phyloP scores from a whole-genome alignment of 2,329 filamentous ascomycete species.

The Grosmannia huntii region DNA sequence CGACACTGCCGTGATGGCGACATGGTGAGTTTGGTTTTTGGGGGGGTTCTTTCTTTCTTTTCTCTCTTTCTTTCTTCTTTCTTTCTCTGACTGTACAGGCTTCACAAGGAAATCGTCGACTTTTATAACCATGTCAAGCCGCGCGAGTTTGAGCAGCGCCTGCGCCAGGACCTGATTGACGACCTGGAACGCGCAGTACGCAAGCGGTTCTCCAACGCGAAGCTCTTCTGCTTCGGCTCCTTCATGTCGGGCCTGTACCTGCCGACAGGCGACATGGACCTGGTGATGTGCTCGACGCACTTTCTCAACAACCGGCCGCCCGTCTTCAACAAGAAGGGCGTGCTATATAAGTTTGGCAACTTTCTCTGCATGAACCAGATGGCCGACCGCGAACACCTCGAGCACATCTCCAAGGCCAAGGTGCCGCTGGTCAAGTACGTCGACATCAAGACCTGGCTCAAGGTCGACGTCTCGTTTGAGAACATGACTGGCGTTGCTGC shows the following conservation, averaged over 20 bases:
- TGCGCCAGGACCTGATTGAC: conserved; percentile 60
- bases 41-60: neutral
- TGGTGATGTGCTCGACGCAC: conserved; percentile 58
- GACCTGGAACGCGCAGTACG: conserved; percentile 51
- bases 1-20: conserved; percentile 36
- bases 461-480: conserved; percentile 90
- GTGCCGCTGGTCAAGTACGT: conserved; percentile 90
- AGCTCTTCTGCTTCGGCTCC: conserved; percentile 75
- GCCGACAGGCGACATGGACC: conserved; percentile 78
- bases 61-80: neutral
- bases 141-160: conserved; percentile 58
- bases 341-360: conserved; percentile 48
- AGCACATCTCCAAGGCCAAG: conserved; percentile 61
- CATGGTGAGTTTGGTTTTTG: conserved; percentile 34
- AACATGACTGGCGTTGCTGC: conserved; percentile 72
- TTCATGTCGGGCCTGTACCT: conserved; percentile 70
- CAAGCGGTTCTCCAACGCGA: conserved; percentile 43
- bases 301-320: conserved; percentile 42
- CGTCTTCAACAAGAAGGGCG: conserved; percentile 37
- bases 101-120: conserved; percentile 82
- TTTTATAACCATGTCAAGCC: conserved; percentile 82
- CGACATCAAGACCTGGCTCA: conserved; percentile 63
- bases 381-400: conserved; percentile 43
- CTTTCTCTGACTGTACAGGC: conserved; percentile 28
- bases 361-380: conserved; percentile 46